These are phyloP conservation scores for Bacidia rubella DNA, from an alignment of 495 filamentous ascomycete species.

Conservation along the genomic window DNA sequence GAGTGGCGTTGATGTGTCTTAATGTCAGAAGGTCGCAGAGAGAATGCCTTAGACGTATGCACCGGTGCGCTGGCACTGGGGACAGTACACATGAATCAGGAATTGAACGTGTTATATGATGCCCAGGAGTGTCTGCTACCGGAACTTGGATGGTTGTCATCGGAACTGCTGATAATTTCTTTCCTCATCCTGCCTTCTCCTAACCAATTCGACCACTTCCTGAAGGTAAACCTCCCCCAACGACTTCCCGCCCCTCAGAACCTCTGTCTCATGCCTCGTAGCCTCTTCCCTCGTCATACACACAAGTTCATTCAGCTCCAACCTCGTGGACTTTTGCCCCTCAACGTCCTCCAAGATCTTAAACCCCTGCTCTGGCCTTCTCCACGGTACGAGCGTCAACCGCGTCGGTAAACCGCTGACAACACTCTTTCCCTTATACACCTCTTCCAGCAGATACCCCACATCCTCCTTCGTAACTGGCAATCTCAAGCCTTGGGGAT, in stretches of 20 bases:
- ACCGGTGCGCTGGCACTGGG: no score
- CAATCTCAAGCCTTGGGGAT: constrained; percentile 57
- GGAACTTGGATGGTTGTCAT: no score
- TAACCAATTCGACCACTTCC: constrained; percentile 48
- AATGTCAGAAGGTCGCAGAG: no score
- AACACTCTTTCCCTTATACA: constrained; percentile 71
- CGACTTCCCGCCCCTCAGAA: constrained; percentile 54
- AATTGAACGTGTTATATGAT: no score
- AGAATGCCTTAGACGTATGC: no score
- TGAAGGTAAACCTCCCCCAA: constrained; percentile 60
- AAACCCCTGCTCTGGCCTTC: constrained; percentile 40
- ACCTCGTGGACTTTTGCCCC: constrained; percentile 54
- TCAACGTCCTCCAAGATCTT: constrained; percentile 29
- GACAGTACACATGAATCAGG: no score
- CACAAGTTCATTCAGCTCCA: constrained; percentile 61
- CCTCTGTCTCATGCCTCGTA: constrained; percentile 62
- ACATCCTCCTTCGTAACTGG: constrained; percentile 68
- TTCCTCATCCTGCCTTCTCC: constrained; percentile 48
- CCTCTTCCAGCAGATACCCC: constrained; percentile 77
- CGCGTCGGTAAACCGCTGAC: constrained; percentile 69
- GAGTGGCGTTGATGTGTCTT: no score
- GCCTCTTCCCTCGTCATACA: constrained; percentile 96
- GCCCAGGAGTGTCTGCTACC: no score
- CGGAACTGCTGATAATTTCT: constrained; percentile 39
- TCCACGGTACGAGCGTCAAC: constrained; percentile 66